Conservation (phyloP, 768 basidiomycete genomes). For the Boletus subparvulus region DNA sequence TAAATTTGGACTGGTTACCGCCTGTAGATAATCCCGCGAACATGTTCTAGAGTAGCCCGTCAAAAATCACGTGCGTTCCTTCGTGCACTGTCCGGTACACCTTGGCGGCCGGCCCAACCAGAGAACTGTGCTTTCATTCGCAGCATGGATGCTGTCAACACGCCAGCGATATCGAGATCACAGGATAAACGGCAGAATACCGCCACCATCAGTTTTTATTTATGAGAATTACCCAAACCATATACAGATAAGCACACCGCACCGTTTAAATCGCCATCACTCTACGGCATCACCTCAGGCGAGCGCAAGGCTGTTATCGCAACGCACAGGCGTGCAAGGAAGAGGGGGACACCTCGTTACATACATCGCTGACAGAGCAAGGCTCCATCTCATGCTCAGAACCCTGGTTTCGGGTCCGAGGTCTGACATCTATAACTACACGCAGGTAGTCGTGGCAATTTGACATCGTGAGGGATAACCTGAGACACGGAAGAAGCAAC, state of each 20-base stretch:
- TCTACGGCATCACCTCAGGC: slow-evolving; percentile 5
- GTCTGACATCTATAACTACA: background rate
- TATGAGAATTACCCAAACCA: slow-evolving; percentile 11
- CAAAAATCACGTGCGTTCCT: background rate
- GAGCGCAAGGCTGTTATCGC: slow-evolving; percentile 1
- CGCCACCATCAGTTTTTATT: slow-evolving; percentile 12
- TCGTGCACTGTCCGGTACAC: background rate
- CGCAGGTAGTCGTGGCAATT: background rate
- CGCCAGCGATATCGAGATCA: background rate
- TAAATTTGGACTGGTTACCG: background rate
- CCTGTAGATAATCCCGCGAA: background rate
- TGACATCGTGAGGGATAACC: slow-evolving; percentile 4
- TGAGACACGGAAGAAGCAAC: slow-evolving; percentile 1
- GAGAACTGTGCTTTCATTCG: background rate
- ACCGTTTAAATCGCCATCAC: slow-evolving; percentile 2
- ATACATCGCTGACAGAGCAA: background rate
- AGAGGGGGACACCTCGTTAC: background rate
- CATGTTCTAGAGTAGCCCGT: background rate
- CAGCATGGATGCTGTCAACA: background rate
- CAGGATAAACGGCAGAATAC: background rate
- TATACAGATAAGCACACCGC: slow-evolving; percentile 1
- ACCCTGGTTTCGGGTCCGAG: slow-evolving; percentile 10
- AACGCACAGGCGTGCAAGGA: background rate
- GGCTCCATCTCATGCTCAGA: background rate
- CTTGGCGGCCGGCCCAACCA: background rate